A percentile compares a stretch with the other conserved stretches of the same genome.
Evolutionary conservation across 805 yeast genomes (phyloP).

Genomic region (Cyberlindnera euphorbiae): DNA sequence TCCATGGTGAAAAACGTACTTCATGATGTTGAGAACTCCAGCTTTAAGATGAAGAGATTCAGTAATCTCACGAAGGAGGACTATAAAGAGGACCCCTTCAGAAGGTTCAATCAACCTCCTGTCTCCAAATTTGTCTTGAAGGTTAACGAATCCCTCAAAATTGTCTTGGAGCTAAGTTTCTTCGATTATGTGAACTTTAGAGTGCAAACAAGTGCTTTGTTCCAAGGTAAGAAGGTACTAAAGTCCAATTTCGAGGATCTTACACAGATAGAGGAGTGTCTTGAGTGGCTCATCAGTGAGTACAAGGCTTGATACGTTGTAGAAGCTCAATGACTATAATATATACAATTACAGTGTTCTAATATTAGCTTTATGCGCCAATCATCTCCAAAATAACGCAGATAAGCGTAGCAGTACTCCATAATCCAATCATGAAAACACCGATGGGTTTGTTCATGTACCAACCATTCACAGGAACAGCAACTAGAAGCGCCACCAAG

Average conservation of each 20-base stretch:
- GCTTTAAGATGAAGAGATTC: slow-evolving; percentile 16
- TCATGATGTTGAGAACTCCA: slow-evolving; percentile 3
- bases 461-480: slow-evolving; percentile 45
- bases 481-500: slow-evolving; percentile 33
- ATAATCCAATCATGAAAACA: slow-evolving; percentile 21
- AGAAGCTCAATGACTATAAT: neutral
- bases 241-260: slow-evolving; percentile 46
- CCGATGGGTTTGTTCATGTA: slow-evolving; percentile 39
- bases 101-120: slow-evolving; percentile 18
- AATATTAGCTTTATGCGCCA: neutral
- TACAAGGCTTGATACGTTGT: no score
- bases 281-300: slow-evolving; percentile 45
- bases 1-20: slow-evolving; percentile 13
- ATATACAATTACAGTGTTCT: no score
- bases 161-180: slow-evolving; percentile 15
- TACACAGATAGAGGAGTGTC: slow-evolving; percentile 49
- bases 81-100: slow-evolving; percentile 15
- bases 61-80: slow-evolving; percentile 14
- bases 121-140: slow-evolving; percentile 31
- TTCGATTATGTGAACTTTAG: slow-evolving; percentile 22
- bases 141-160: slow-evolving; percentile 6
- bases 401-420: slow-evolving; percentile 21
- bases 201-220: slow-evolving; percentile 13
- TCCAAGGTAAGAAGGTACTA: slow-evolving; percentile 33
- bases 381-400: slow-evolving; percentile 21